Evolutionary conservation across 1,139 yeast species (phyloP).

Genomic region (Sugiyamaella xylanicola): DNA sequence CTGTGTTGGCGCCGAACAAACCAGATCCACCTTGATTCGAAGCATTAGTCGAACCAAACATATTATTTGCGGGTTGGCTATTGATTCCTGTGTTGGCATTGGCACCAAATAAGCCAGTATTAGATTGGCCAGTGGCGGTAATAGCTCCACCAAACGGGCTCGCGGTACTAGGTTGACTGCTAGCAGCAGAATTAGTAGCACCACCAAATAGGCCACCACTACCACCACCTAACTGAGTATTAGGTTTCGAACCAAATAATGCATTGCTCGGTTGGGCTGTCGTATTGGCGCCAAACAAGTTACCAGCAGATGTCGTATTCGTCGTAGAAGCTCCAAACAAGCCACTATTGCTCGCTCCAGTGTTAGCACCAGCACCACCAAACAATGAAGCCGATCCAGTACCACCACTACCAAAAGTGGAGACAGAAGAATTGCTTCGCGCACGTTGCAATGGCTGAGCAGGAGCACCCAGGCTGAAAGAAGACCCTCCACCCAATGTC

Average conservation of each 20-base stretch:
- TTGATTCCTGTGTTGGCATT: too few relatives aligned
- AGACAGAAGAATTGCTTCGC: conserved; percentile 9
- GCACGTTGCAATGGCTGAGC: conserved; percentile 17
- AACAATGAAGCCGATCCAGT: not conserved
- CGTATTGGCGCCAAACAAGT: not conserved
- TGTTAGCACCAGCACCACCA: not conserved
- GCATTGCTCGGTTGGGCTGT: not conserved
- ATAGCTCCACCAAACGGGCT: conserved; percentile 30
- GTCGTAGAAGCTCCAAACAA: conserved; percentile 2
- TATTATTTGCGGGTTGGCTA: not conserved
- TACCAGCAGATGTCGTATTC: conserved; percentile 24
- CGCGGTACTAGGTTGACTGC: too few relatives aligned
- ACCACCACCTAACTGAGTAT: conserved; percentile 17
- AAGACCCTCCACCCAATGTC: not conserved
- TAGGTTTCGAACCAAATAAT: conserved; percentile 28
- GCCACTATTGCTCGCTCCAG: not conserved
- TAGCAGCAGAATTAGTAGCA: too few relatives aligned
- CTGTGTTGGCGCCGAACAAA: conserved; percentile 3
- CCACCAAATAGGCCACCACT: conserved; percentile 32
- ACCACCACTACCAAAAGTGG: not conserved
- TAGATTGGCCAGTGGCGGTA: conserved; percentile 12
- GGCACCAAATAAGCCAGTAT: conserved; percentile 43
- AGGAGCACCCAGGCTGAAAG: conserved; percentile 17
- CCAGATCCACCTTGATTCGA: not conserved
- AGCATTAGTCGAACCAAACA: not conserved